Base-by-base conservation (phyloP, 1,284 basidiomycete species). In the Anthracocystis walkeri region DNA sequence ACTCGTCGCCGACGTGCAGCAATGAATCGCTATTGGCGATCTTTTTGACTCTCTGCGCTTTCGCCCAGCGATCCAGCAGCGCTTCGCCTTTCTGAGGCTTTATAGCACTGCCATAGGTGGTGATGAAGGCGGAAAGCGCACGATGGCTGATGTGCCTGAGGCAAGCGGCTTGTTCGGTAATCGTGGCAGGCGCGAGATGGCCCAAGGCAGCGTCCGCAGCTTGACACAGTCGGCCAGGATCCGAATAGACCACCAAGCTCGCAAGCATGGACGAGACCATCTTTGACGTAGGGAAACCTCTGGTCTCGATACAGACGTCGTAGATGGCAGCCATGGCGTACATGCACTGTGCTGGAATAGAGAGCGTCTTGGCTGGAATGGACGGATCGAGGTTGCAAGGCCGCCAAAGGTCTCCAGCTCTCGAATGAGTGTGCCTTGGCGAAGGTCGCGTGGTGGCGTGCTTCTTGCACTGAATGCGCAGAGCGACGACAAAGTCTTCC, bases 301-400 rank as follows among this genome's bases (percentile, higher is more conserved):
- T 38, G 7, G 16, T 56, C 23, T 64, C 41, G 29, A 70, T 20
- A 27, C 59, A 63, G 14, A 48, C 54, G 25, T 77, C 75, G 48
- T 62, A 77, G 57, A 77, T 62, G 38, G 58, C 55, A 7, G 70
- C 49, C 45, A 77, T 73, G 40, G 75, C 75, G 31, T 69, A 69
- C 48, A 69, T 55, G 59, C 75, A 73, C 46, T 77, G 75, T 7
- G 48, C 25, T 4, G 64, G 61, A 40, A 77, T 64, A 10, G 70
- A 49, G 0, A 77, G 56, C 18, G 62, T 42, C 23, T 65, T 66
- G 23, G 63, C 62, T 8, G 58, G 50, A 21, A 74, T 64, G 52
- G 58, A 27, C 2, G 65, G 55, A 23, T 67, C 58, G 0, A 76
- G 62, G 3, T 38, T 46, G 11, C 40, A 4, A 5, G 74, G 74